A percentile compares a stretch with the other conserved stretches of the same genome.
phyloP scores from a whole-genome alignment of 306 rosid genomes.

The Hippophae rhamnoides region DNA sequence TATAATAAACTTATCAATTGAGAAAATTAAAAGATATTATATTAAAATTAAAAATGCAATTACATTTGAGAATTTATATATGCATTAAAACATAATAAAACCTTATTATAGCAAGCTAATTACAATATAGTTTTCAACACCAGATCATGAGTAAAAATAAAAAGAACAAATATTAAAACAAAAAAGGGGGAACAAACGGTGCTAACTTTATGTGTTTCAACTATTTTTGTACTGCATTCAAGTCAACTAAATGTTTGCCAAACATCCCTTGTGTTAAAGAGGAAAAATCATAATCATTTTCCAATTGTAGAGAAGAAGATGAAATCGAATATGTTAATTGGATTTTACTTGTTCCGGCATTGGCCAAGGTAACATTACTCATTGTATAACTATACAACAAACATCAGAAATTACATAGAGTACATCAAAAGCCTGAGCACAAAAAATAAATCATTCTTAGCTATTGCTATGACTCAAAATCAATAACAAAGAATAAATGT shows the following conservation, averaged over 20 bases:
- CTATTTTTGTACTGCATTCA: conserved; percentile 43
- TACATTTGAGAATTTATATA: too few species aligned
- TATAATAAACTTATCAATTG: too few species aligned
- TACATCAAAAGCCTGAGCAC: too few species aligned
- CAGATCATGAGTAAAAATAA: conserved; percentile 24
- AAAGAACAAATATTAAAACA: conserved; percentile 7
- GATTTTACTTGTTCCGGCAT: conserved; percentile 50
- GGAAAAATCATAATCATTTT: conserved; percentile 82
- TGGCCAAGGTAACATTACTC: conserved; percentile 24
- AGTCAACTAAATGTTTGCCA: conserved; percentile 42
- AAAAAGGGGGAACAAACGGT: conserved; percentile 8
- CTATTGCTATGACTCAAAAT: too few species aligned
- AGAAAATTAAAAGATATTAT: too few species aligned
- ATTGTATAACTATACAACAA: too few species aligned
- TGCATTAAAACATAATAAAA: too few species aligned
- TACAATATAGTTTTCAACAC: conserved; percentile 64
- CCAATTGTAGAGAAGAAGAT: conserved; percentile 44
- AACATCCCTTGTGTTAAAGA: conserved; percentile 87
- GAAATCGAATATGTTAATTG: conserved; percentile 45
- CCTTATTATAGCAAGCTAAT: too few species aligned
- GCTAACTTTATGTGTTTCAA: conserved; percentile 39
- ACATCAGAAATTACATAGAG: too few species aligned
- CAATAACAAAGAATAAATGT: too few species aligned
- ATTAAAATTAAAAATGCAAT: too few species aligned
- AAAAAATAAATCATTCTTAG: neutral